Evolutionary conservation across 768 basidiomycete genomes (phyloP), one percentile per base, ranked within the genome.

Genomic region (Rhizopogon rudus): DNA sequence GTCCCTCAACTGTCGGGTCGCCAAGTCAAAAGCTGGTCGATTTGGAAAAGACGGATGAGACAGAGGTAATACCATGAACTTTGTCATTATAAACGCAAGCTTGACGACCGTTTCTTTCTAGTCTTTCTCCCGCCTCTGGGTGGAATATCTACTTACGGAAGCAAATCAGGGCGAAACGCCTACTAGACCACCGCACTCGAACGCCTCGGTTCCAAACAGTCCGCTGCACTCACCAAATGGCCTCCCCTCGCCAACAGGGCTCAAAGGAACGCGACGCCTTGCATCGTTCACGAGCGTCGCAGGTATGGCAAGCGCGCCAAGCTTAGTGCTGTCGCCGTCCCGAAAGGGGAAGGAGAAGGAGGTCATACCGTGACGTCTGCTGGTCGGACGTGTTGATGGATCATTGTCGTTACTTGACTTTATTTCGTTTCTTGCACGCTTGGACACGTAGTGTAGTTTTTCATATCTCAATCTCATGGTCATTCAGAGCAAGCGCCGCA

Each of bases 71-170:
- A 17, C 25, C 25, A 56, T 5, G 28, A 52, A 52, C 33, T 51
- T 20, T 9, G 25, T 37, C 29, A 7, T 22, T 39, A 20, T 54
- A 20, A 45, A 31, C 22, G 40, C 29, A 14, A 16, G 13, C 14
- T 37, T 35, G 31, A 37, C 8, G 13, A 60, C 59, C 2, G 35
- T 39, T 17, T 46, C 6, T 39, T 29, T 57, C 12, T 60, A 98
- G 95, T 96, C 93, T 0, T 99, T 99, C 74, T 95, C 93, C 40
- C 90, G 94, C 45, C 81, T 98, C 10, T 99, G 94, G 87, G 96
- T 99, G 45, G 97, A 99, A 70, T 99, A 96, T 67, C 80, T 99
- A 3, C 85, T 99, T 59, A 96, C 93, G 22, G 96, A 99, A 74
- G 87, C 94, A 0, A 41, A 73, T 75, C 61, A 83, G 74, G 61